Evolutionary conservation across 2,329 filamentous ascomycete species (phyloP), one percentile per base, ranked within the genome.

Genomic region (Cyphellophora attinorum): DNA sequence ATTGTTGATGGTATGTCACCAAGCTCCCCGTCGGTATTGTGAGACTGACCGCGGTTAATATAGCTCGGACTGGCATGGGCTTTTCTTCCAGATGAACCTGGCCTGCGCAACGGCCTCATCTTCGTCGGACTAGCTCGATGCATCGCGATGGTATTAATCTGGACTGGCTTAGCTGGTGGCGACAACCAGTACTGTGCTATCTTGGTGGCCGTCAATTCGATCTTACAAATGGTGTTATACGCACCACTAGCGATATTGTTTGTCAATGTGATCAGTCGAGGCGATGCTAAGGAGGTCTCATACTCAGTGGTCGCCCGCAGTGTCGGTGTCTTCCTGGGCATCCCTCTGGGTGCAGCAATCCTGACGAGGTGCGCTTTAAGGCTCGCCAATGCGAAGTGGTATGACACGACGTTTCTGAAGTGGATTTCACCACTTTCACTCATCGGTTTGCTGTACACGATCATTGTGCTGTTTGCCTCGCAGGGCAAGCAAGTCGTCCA

Each of bases 131-230:
- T 94, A 1, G 86, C 82, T 5, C 66, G 85, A 34, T 94, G 86
- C 48, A 93, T 93, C 42, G 85, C 85, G 18, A 93, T 93, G 85
- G 84, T 81, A 54, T 59, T 83, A 2, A 81, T 93, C 40, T 93
- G 84, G 85, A 91, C 76, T 0, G 74, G 73, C 4, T 64, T 85
- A 1, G 83, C 85, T 0, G 77, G 76, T 1, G 86, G 85, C 5
- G 80, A 93, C 44, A 62, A 58, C 6, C 80, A 93, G 47, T 93
- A 91, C 56, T 93, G 85, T 54, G 85, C 85, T 6, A 80, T 85
- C 34, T 70, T 85, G 1, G 81, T 85, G 0, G 79, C 79, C 10
- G 60, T 85, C 49, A 85, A 86, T 56, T 84, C 79, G 1, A 60
- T 85, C n/a, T 64, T 85, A 2, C 81, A 85, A 45, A 83, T 85